Evolutionary conservation across 306 rosid genomes (phyloP).

Genomic region (Oemleria cerasiformis): DNA sequence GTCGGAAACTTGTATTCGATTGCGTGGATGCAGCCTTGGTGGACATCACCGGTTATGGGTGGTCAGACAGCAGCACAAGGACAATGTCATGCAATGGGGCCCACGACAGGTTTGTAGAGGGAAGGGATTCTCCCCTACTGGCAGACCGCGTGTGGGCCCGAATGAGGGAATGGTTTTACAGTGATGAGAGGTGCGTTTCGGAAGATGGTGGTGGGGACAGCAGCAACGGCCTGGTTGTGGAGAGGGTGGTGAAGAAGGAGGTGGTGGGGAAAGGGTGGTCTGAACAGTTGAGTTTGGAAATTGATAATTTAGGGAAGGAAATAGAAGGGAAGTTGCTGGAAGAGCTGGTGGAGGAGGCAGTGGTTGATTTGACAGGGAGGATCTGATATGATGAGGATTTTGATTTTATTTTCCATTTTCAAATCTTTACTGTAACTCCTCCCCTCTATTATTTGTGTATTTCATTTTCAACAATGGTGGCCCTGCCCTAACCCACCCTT

Average conservation of each 20-base stretch:
- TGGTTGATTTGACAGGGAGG: slow-evolving; percentile 58
- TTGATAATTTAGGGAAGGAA: slow-evolving; percentile 63
- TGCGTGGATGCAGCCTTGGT: slow-evolving; percentile 54
- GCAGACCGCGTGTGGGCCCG: slow-evolving; percentile 63
- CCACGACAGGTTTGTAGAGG: slow-evolving; percentile 33
- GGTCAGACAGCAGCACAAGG: slow-evolving; percentile 32
- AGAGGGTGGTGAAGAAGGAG: slow-evolving; percentile 66
- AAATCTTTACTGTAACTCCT: slow-evolving; percentile 31
- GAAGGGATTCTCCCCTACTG: slow-evolving; percentile 33
- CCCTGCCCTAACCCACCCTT: slow-evolving; percentile 26
- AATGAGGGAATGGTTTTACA: slow-evolving; percentile 65
- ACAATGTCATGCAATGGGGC: slow-evolving; percentile 36
- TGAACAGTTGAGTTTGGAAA: slow-evolving; percentile 58
- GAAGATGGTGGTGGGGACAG: slow-evolving; percentile 49
- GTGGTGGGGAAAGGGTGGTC: slow-evolving; percentile 68
- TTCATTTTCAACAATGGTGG: slow-evolving; percentile 37
- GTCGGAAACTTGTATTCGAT: slow-evolving; percentile 75
- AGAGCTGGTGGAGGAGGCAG: slow-evolving; percentile 71
- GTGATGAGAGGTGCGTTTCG: slow-evolving; percentile 44
- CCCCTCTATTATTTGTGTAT: slow-evolving; percentile 31
- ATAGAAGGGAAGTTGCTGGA: slow-evolving; percentile 62
- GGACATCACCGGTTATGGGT: slow-evolving; percentile 53
- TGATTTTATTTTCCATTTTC: not conserved
- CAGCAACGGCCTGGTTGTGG: slow-evolving; percentile 67
- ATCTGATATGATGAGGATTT: slow-evolving; percentile 10